Evolutionary conservation across 495 filamentous ascomycete species (phyloP), one percentile per base, ranked within the genome.

Genomic region (Aspergillus nidulans): DNA sequence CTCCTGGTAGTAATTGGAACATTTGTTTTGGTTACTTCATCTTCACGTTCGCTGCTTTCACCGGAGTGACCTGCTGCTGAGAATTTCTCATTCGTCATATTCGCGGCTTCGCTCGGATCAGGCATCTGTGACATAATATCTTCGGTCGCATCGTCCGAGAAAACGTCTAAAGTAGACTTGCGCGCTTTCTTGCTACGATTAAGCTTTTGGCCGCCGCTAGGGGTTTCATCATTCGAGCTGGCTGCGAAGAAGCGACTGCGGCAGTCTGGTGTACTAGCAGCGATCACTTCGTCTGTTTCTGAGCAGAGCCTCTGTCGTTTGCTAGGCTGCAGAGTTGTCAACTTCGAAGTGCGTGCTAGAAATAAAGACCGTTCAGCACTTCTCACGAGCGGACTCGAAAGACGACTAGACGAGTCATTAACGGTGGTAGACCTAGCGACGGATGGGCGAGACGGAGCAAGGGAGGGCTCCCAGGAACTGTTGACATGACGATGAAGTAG

Each of bases 221-320:
- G 80, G 55, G 77, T 84, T 10, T 67, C 64, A 44, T 80, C 75
- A 26, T 70, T 52, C 15, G 55, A 18, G 9, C 63, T 63, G 10
- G 66, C 55, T 4, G 72, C 60, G 63, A 88, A 88, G 70, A 86
- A 88, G 1, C 73, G 77, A 64, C 85, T 88, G 50, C 73, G 74
- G 38, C 68, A 73, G 18, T 69, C 61, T 0, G 68, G 62, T 18
- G 68, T 66, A 28, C 58, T 56, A 13, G 66, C 57, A 7, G 67
- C 57, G 1, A 67, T 66, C 7, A 71, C 64, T 26, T 75, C 75
- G 24, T 85, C 82, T 1, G 66, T 55, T 20, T 80, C 78, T 18
- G 81, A 80, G 58, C 82, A 85, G 4, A 87, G 75, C 30, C 84
- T 74, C 58, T 81, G 81, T 42, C 85, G 76, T 69, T 89, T 91